Evolutionary conservation across 352 stramenopile genomes (phyloP).

Genomic region (Phytophthora cajani): DNA sequence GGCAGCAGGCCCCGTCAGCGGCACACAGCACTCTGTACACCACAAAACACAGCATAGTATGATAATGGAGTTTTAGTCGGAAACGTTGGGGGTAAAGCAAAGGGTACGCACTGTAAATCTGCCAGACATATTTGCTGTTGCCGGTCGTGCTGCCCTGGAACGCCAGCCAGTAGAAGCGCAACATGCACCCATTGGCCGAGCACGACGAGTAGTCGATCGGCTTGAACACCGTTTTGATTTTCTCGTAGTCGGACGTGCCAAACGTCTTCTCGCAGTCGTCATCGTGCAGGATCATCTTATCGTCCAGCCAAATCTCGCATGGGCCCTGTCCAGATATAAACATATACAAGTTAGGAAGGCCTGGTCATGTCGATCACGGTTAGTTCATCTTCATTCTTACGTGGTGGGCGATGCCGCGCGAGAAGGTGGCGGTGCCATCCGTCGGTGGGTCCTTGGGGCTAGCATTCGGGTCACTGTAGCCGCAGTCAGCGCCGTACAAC

Average conservation of each 20-base stretch:
- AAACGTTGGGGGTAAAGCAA: background rate
- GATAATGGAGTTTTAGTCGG: too few species aligned
- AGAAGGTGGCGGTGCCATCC: constrained; percentile 29
- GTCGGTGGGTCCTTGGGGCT: constrained; percentile 30
- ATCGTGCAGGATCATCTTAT: constrained; percentile 34
- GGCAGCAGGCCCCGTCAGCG: too few species aligned
- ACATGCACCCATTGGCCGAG: constrained; percentile 30
- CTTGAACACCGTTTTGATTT: constrained; percentile 30
- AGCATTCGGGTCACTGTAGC: constrained; percentile 32
- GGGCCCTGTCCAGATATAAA: constrained; percentile 7
- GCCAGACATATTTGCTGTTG: constrained; percentile 30
- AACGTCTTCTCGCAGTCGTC: constrained; percentile 13
- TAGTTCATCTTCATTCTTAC: too few species aligned
- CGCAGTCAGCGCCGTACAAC: constrained; percentile 38
- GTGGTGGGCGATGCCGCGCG: constrained; percentile 25
- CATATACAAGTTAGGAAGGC: too few species aligned
- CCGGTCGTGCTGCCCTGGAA: constrained; percentile 22
- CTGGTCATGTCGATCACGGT: too few species aligned
- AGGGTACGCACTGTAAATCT: constrained; percentile 39
- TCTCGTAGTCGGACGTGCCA: constrained; percentile 13
- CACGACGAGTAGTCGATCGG: constrained; percentile 42
- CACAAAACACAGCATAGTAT: too few species aligned
- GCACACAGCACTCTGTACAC: too few species aligned
- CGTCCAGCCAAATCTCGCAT: constrained; percentile 32
- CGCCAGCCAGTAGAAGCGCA: constrained; percentile 40